Evolutionary conservation across 2,329 filamentous ascomycete species (phyloP), one percentile per base, ranked within the genome.

Genomic region (Verticillium nonalfalfae): DNA sequence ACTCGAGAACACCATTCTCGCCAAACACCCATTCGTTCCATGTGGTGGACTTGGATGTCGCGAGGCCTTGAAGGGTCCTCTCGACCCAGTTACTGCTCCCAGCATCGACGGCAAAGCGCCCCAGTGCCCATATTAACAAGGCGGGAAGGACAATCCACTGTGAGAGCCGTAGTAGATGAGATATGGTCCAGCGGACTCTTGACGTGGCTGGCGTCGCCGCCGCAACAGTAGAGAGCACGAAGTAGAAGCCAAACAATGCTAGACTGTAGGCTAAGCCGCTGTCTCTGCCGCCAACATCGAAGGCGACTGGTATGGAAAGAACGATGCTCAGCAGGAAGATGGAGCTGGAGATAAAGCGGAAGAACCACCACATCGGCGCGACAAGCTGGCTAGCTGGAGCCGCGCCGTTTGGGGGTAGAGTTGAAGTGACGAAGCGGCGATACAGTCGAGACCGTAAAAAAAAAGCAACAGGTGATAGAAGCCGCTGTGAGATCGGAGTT

Each of bases 231-330:
- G 93, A 97, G 78, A 95, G 93, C 74, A 91, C 77, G 74, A 97
- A 89, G 80, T 98, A 98, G 81, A 96, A 98, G 70, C 85, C 82
- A 68, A 94, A 93, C 60, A 98, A 85, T 57, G 90, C 87, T 60
- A 98, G 85, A 72, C 93, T 97, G 80, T 96, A 98, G 65, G 93
- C 94, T 71, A 99, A 83, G 63, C 95, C 95, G 72, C 93, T 96
- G 69, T 95, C 93, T 71, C 92, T 89, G 65, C 95, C 95, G 73
- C 95, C 95, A 71, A 98, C 94, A 85, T 99, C 95, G 80, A 98
- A 98, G 71, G 94, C 91, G 73, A 99, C 88, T 64, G 95, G 95
- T 73, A 99, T 95, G 65, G 93, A 97, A 73, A 98, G 90, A 72
- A 98, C 88, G 75, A 97, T 93, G 78, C 90, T 90, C 77, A 93